Evolutionary conservation across 495 filamentous ascomycete species (phyloP), one percentile per base, ranked within the genome.

Genomic region (Aspergillus bridgeri): DNA sequence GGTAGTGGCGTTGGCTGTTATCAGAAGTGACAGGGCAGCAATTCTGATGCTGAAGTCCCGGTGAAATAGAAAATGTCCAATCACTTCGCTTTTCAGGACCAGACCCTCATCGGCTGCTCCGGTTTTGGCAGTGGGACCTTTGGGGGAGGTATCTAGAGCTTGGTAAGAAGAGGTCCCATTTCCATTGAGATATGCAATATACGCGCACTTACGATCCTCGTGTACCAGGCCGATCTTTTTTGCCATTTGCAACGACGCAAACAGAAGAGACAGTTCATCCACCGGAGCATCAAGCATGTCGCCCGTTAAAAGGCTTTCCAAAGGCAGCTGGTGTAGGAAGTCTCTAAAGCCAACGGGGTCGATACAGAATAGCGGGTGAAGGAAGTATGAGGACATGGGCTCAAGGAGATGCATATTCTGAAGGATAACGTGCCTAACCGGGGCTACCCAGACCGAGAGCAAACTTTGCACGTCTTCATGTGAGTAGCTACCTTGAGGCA

Each of bases 141-240:
- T 70, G 17, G 70, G 59, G 23, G 67, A 60, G 29, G 71, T 70
- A 58, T 73, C 71, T 74, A 56, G 20, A 43, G 22, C 2, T 0
- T 53, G 18, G 29, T 56, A 73, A 47, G 75, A 67, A 44, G 15
- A 56, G 8, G 22, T 29, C n/a, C n/a, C 0, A 7, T 4, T 20
- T 5, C 5, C 11, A 25, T 1, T 29, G 11, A 19, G n/a, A 22
- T 25, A 18, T 38, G 1, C 3, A 17, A 15, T 21, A 13, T 17
- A 49, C 46, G 4, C 18, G n/a, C 46, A 72, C 83, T 77, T 76
- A 89, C 89, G 79, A 51, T 86, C 80, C 63, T 92, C 90, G 51
- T 86, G 81, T 6, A 96, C 81, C 21, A 93, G 65, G 0, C 89
- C 90, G 38, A 82, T 72, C 53, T 92, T 90, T 75, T 94, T 95